Evolutionary conservation across 2,329 filamentous ascomycete species (phyloP), one percentile per base, ranked within the genome.

Genomic region (Aspergillus sojae): DNA sequence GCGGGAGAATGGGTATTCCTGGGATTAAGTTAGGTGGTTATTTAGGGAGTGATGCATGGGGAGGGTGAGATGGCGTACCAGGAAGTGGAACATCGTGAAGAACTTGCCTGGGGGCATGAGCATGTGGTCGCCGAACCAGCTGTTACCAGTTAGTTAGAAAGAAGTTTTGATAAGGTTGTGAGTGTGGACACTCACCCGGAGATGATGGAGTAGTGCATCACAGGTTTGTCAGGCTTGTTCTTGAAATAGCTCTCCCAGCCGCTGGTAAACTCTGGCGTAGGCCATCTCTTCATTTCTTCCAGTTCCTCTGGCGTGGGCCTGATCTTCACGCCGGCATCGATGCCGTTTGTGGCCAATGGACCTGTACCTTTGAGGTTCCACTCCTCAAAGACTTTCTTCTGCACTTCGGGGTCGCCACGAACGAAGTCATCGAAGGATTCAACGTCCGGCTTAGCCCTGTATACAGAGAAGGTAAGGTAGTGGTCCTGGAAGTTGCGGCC

Each of bases 171-270:
- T n/a, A 28, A 23, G 12, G 19, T 34, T 21, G 10, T 32, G 34
- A 52, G 3, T 0, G 5, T 12, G 14, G 7, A 30, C 7, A 19
- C 74, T 70, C 72, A 82, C 66, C 89, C 89, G 19, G 89, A 82
- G 72, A 94, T 93, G 61, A 93, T 86, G 1, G 85, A 90, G 79
- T 94, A 94, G 74, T 94, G 91, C 91, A 94, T 94, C 50, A 94
- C 91, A 0, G 91, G 91, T 83, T 94, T 94, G 78, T 94, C 91
- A 1, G 90, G 90, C 81, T 93, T 93, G 74, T 94, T 79, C 81
- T 92, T 91, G 78, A 94, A 94, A 80, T 94, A 94, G 60, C 86
- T 89, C 70, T 94, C 88, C 90, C 91, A 94, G 2, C 91, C 90
- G 7, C 86, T 65, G 4, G 63, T 65, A 34, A 94, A 94, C 59